Conservation (phyloP, 2,329 filamentous ascomycete genomes). For the Colletotrichum lindemuthianum region DNA sequence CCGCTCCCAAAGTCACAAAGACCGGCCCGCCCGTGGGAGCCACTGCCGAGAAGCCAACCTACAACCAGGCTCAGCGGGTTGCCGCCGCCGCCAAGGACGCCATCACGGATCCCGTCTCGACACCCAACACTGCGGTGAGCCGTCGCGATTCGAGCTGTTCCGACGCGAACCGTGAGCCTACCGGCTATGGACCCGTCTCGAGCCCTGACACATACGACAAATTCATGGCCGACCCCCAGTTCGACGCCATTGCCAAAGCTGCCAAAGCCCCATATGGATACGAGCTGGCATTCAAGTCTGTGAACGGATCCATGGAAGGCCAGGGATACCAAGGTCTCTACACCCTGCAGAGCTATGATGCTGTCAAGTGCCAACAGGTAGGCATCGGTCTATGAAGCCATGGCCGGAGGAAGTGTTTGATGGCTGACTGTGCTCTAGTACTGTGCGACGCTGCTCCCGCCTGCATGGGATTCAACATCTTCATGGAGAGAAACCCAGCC, state of each 20-base stretch:
- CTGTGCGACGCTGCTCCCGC: conserved; percentile 30
- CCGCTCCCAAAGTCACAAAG: conserved; percentile 10
- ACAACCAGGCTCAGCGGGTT: conserved; percentile 1
- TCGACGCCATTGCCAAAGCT: not conserved
- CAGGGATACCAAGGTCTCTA: conserved; percentile 4
- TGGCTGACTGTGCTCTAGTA: conserved; percentile 1
- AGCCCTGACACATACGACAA: conserved; percentile 6
- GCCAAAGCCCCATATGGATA: conserved; percentile 1
- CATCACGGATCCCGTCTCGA: not conserved
- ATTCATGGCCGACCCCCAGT: conserved; percentile 10
- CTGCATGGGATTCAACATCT: conserved; percentile 28
- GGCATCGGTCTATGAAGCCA: not conserved
- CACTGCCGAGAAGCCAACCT: conserved; percentile 13
- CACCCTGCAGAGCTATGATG: conserved; percentile 15
- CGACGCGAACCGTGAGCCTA: conserved; percentile 2
- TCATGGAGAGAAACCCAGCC: conserved; percentile 23
- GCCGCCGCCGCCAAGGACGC: conserved; percentile 12
- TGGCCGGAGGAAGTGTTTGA: no score
- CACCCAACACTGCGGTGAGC: not conserved
- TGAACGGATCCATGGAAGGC: not conserved
- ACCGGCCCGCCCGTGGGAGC: conserved; percentile 20
- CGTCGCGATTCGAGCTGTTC: not conserved
- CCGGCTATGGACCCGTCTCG: conserved; percentile 7
- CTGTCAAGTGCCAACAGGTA: conserved; percentile 27
- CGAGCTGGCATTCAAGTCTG: not conserved